Conservation (phyloP, 805 yeast species). For the Metschnikowia anglica region DNA sequence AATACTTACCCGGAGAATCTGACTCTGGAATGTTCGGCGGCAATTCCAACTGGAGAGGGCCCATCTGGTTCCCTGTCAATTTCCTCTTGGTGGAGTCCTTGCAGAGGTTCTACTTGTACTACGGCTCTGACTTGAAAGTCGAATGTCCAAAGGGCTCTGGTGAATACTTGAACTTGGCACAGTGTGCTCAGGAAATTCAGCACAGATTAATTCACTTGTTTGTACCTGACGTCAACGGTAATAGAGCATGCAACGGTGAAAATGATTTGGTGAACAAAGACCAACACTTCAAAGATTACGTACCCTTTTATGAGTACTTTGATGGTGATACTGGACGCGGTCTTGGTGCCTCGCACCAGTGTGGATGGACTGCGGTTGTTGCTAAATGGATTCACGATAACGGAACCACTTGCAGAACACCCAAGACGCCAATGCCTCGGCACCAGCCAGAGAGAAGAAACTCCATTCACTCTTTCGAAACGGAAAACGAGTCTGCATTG, state of each 20-base stretch:
- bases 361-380: slow-evolving; percentile 94
- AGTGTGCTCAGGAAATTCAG: slow-evolving; percentile 87
- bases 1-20: slow-evolving; percentile 83
- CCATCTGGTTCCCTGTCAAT: slow-evolving; percentile 94
- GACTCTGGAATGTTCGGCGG: slow-evolving; percentile 96
- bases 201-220: slow-evolving; percentile 80
- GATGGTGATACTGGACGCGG: slow-evolving; percentile 96
- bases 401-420: slow-evolving; percentile 64
- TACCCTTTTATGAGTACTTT: slow-evolving; percentile 83
- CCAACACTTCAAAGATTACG: slow-evolving; percentile 68
- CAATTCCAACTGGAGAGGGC: slow-evolving; percentile 96
- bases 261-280: slow-evolving; percentile 54
- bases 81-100: slow-evolving; percentile 82
- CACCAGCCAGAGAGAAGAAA: slow-evolving; percentile 24
- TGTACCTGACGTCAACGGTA: slow-evolving; percentile 60
- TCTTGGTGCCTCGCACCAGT: slow-evolving; percentile 88
- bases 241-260: slow-evolving; percentile 79
- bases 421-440: slow-evolving; percentile 28
- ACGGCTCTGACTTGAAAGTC: slow-evolving; percentile 80
- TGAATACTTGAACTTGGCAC: slow-evolving; percentile 69
- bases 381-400: slow-evolving; percentile 91
- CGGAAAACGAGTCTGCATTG: slow-evolving; percentile 18
- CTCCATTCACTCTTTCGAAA: slow-evolving; percentile 28
- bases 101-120: slow-evolving; percentile 83
- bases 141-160: slow-evolving; percentile 90